Evolutionary conservation across 2,329 filamentous ascomycete genomes (phyloP).

Genomic region (Aspergillus nomiae): DNA sequence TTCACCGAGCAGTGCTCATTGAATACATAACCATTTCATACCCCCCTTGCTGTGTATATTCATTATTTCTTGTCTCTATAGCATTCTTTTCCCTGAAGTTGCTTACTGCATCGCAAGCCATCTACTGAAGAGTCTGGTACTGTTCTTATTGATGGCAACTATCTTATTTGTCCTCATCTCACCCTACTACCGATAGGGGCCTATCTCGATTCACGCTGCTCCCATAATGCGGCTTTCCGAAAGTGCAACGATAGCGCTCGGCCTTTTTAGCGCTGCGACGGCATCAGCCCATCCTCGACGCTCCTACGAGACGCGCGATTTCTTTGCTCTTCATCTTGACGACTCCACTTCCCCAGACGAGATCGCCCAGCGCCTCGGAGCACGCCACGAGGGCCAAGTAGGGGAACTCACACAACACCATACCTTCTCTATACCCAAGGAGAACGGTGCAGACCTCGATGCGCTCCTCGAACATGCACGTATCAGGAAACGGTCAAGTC

Average conservation of each 20-base stretch:
- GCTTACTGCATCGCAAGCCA: not conserved
- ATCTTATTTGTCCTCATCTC: slow-evolving; percentile 19
- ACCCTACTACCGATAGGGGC: slow-evolving; percentile 9
- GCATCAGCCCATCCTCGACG: slow-evolving; percentile 57
- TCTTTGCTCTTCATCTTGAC: slow-evolving; percentile 87
- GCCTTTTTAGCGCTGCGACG: slow-evolving; percentile 47
- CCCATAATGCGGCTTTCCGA: slow-evolving; percentile 27
- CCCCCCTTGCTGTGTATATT: not conserved
- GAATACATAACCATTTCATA: not conserved
- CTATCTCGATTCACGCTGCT: not conserved
- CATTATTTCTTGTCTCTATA: not conserved
- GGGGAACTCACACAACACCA: slow-evolving; percentile 79
- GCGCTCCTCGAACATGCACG: slow-evolving; percentile 55
- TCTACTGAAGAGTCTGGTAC: not conserved
- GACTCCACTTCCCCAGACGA: slow-evolving; percentile 63
- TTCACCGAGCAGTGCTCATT: slow-evolving; percentile 2
- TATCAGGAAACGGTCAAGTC: slow-evolving; percentile 64
- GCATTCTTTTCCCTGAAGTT: not conserved
- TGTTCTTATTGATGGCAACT: slow-evolving; percentile 20
- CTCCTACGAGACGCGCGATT: slow-evolving; percentile 80
- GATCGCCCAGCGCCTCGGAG: slow-evolving; percentile 71
- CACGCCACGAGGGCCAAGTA: slow-evolving; percentile 78
- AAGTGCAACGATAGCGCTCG: slow-evolving; percentile 26
- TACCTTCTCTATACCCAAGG: slow-evolving; percentile 72
- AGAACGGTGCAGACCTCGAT: slow-evolving; percentile 57